Conservation (phyloP, 23 red algal species). For the Gracilariopsis chorda region DNA sequence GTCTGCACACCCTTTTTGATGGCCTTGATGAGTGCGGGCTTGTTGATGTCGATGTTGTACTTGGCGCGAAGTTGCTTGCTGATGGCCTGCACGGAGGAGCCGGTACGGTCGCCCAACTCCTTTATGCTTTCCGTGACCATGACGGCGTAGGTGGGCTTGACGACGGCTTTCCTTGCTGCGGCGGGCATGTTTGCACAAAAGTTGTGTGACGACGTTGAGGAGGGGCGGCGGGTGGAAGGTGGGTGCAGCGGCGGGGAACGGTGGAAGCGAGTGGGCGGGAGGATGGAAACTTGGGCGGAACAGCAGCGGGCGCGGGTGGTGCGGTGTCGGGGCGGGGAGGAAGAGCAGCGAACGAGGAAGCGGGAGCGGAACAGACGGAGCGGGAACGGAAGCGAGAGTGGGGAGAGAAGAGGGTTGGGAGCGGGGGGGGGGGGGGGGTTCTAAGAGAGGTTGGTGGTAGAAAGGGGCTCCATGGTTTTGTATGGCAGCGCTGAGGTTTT, state of each 20-base stretch:
- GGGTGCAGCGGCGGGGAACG: background rate
- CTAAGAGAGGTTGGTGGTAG: too few species aligned
- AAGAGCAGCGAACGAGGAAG: background rate
- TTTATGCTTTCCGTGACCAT: conserved; percentile 64
- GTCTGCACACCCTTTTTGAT: conserved; percentile 59
- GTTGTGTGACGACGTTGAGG: background rate
- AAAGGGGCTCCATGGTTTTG: too few species aligned
- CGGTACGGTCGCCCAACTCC: conserved; percentile 44
- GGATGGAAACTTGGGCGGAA: too few species aligned
- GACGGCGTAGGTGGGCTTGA: conserved; percentile 63
- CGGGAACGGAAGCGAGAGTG: background rate
- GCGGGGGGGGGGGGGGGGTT: too few species aligned
- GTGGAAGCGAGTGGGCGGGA: background rate
- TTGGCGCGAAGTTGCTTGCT: conserved; percentile 42
- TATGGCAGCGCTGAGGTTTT: too few species aligned
- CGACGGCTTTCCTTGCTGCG: background rate
- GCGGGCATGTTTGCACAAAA: conserved; percentile 24
- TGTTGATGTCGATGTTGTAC: conserved; percentile 72
- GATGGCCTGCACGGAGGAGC: conserved; percentile 53
- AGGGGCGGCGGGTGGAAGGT: background rate
- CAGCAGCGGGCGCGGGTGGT: too few species aligned
- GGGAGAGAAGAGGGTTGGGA: too few species aligned
- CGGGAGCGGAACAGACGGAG: background rate
- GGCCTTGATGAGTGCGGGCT: conserved; percentile 65
- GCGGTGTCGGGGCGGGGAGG: too few species aligned